A percentile compares a stretch with the other conserved stretches of the same genome.
Evolutionary conservation across 306 rosid genomes (phyloP).

Genomic region (Quercus ilex): DNA sequence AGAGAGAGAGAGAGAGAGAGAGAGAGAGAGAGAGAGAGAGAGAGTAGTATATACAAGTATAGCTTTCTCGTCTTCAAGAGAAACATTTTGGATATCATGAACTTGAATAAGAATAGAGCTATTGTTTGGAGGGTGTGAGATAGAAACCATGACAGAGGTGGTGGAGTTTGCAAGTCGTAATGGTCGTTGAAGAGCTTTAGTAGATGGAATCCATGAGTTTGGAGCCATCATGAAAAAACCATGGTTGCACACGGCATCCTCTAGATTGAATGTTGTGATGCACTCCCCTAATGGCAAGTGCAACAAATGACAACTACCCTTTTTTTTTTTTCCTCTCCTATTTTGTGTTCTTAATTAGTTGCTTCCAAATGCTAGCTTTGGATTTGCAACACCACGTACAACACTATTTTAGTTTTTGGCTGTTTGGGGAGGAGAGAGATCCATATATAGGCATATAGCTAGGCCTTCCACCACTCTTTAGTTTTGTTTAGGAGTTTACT

Average conservation of each 20-base stretch:
- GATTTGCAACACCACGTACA: too few relatives aligned
- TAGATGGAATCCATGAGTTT: constrained; percentile 36
- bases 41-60: neutral
- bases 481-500: too few relatives aligned
- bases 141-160: constrained; percentile 15
- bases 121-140: neutral
- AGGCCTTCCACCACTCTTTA: too few relatives aligned
- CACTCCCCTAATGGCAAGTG: neutral
- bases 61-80: neutral
- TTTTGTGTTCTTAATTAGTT: too few relatives aligned
- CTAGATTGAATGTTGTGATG: constrained; percentile 11
- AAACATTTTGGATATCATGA: neutral
- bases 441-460: too few relatives aligned
- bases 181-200: constrained; percentile 33
- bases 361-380: too few relatives aligned
- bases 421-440: too few relatives aligned
- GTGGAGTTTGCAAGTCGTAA: constrained; percentile 23
- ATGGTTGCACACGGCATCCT: constrained; percentile 41
- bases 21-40: too few relatives aligned
- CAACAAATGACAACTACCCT: neutral
- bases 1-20: too few relatives aligned
- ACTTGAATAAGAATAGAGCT: constrained; percentile 10
- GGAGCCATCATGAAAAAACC: constrained; percentile 53
- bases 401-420: too few relatives aligned
- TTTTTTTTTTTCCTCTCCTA: neutral